These are phyloP conservation scores for Acer yangbiense DNA, from an alignment of 345 rosid genomes.

Conservation along the genomic window DNA sequence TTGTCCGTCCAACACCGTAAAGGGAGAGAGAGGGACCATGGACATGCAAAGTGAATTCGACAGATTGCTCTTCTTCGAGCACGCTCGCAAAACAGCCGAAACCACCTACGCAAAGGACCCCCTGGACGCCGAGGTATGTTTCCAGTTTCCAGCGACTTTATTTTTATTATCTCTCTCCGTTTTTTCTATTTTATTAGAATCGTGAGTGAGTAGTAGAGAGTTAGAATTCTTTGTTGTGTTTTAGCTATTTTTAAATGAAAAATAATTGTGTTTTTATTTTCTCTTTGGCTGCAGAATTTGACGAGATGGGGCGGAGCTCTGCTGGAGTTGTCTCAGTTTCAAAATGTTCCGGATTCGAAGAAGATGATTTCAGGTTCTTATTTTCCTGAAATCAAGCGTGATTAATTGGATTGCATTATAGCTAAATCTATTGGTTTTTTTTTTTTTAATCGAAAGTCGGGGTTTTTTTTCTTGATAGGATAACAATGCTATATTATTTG, in stretches of 20 bases:
- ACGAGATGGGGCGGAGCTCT: constrained; percentile 87
- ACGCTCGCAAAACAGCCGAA: constrained; percentile 75
- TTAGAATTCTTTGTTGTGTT: not conserved
- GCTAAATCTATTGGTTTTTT: not conserved
- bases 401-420: not conserved
- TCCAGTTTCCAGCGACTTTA: constrained; percentile 13
- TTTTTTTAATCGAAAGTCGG: not conserved
- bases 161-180: not conserved
- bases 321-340: constrained; percentile 90
- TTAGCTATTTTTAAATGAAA: not conserved
- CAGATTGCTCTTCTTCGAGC: constrained; percentile 71
- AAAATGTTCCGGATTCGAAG: constrained; percentile 59
- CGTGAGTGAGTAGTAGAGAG: not conserved
- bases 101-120: constrained; percentile 62
- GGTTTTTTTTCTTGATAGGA: not conserved
- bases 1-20: not conserved
- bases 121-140: constrained; percentile 73
- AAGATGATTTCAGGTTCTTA: constrained; percentile 70
- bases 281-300: constrained; percentile 52
- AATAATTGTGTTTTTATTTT: not conserved
- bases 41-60: constrained; percentile 70
- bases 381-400: not conserved
- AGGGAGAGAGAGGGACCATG: constrained; percentile 38
- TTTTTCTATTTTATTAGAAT: not conserved
- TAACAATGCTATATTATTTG: not conserved